Evolutionary conservation across 2,329 filamentous ascomycete species (phyloP).

Genomic region (Hypoxylon sp.): DNA sequence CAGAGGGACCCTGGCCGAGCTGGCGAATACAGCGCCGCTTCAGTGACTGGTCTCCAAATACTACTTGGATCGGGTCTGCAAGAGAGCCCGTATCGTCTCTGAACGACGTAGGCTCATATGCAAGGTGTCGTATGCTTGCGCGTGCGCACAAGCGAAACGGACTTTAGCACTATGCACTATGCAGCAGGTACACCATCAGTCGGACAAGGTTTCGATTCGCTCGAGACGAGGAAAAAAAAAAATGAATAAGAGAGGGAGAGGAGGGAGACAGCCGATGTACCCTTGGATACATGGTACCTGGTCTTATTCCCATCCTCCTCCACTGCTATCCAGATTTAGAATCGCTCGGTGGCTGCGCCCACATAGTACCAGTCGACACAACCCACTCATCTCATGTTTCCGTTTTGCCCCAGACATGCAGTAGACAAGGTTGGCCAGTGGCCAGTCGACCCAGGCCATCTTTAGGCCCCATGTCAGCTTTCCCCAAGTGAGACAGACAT

Average conservation of each 20-base stretch:
- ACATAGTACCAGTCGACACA: conserved; percentile 43
- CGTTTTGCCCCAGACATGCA: conserved; percentile 58
- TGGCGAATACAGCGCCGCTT: conserved; percentile 17
- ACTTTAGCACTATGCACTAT: conserved; percentile 38
- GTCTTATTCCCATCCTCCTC: conserved; percentile 23
- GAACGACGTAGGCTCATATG: conserved; percentile 44
- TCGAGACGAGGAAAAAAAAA: conserved; percentile 2
- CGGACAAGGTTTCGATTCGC: conserved; percentile 37
- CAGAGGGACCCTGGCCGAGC: conserved; percentile 25
- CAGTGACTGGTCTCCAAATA: conserved; percentile 17
- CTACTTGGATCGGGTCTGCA: conserved; percentile 36
- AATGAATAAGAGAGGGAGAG: conserved; percentile 1
- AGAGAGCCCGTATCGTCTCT: conserved; percentile 43
- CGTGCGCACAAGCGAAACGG: conserved; percentile 36
- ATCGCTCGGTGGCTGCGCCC: conserved; percentile 50
- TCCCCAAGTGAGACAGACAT: conserved; percentile 65
- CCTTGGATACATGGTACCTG: conserved; percentile 44
- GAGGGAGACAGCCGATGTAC: conserved; percentile 34
- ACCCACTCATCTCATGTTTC: conserved; percentile 57
- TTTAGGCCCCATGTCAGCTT: conserved; percentile 57
- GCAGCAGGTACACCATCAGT: conserved; percentile 38
- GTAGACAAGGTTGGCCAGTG: conserved; percentile 50
- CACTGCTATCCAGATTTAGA: conserved; percentile 50
- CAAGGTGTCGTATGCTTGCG: conserved; percentile 48
- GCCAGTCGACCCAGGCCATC: conserved; percentile 40